A percentile compares a stretch with the other conserved stretches of the same genome.
Conservation (phyloP, 352 stramenopile species). For the Pilasporangium apinafurcum region DNA sequence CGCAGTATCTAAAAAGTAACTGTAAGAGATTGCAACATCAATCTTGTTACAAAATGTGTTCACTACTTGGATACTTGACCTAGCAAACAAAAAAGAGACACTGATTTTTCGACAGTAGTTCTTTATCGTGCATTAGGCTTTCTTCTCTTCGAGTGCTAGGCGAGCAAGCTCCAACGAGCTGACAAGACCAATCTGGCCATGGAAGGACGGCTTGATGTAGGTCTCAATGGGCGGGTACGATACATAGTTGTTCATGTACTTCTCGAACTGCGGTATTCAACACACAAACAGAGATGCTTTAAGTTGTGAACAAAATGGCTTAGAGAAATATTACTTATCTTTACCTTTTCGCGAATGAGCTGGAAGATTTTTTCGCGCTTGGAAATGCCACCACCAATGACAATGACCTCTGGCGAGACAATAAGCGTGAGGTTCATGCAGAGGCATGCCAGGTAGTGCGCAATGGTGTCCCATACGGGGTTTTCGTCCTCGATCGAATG, state of each 20-base stretch:
- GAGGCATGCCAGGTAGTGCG: constrained; percentile 94
- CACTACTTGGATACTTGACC: no score
- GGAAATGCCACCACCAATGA: constrained; percentile 93
- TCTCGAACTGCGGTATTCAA: constrained; percentile 69
- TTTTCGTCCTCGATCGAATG: constrained; percentile 81
- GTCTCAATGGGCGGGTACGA: constrained; percentile 57
- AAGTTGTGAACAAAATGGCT: constrained; percentile 1
- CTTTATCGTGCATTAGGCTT: neutral
- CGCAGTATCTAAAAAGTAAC: neutral
- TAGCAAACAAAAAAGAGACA: no score
- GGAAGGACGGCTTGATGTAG: constrained; percentile 83
- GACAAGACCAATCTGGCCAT: constrained; percentile 76
- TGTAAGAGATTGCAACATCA: neutral
- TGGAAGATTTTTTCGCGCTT: constrained; percentile 86
- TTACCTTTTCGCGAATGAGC: constrained; percentile 69
- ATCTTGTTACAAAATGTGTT: neutral
- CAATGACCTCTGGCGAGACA: constrained; percentile 92
- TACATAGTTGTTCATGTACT: constrained; percentile 75
- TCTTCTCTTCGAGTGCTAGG: constrained; percentile 35
- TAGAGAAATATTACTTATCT: constrained; percentile 4
- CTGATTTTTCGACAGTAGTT: no score
- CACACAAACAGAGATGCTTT: constrained; percentile 1
- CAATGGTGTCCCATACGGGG: constrained; percentile 90
- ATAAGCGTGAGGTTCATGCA: constrained; percentile 92
- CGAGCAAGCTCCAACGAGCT: constrained; percentile 77